Conservation (phyloP, 2,329 filamentous ascomycete genomes). For the Curvularia verruculosa region DNA sequence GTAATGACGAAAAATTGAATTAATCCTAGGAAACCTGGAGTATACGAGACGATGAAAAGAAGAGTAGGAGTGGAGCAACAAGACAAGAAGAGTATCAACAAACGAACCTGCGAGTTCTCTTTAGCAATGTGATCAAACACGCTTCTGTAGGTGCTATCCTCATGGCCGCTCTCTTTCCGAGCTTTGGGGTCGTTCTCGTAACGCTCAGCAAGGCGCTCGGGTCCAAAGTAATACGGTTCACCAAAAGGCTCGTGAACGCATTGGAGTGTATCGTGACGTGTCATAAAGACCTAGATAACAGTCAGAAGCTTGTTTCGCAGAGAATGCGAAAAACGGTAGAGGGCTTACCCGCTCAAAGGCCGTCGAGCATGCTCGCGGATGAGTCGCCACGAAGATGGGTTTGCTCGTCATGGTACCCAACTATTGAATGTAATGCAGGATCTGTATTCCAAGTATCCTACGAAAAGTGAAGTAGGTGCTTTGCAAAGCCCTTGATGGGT, state of each 20-base stretch:
- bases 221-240: slow-evolving; percentile 94
- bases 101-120: slow-evolving; percentile 74
- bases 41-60: neutral
- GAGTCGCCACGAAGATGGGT: slow-evolving; percentile 90
- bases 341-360: slow-evolving; percentile 86
- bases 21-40: neutral
- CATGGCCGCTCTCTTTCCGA: slow-evolving; percentile 66
- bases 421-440: slow-evolving; percentile 14
- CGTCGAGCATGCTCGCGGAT: slow-evolving; percentile 93
- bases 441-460: slow-evolving; percentile 37
- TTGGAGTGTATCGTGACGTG: slow-evolving; percentile 76
- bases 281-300: slow-evolving; percentile 79
- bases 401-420: slow-evolving; percentile 69
- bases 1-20: slow-evolving; percentile 4
- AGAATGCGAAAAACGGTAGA: neutral
- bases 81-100: slow-evolving; percentile 13
- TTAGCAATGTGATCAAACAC: slow-evolving; percentile 78
- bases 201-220: slow-evolving; percentile 80
- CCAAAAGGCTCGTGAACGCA: slow-evolving; percentile 96
- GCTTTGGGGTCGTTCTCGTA: slow-evolving; percentile 72
- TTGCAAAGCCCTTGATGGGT: neutral
- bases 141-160: slow-evolving; percentile 72
- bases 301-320: slow-evolving; percentile 12
- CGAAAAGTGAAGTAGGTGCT: neutral
- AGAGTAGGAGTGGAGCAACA: neutral